Evolutionary conservation across 805 yeast genomes (phyloP).

Genomic region (Huiozyma naganishii): DNA sequence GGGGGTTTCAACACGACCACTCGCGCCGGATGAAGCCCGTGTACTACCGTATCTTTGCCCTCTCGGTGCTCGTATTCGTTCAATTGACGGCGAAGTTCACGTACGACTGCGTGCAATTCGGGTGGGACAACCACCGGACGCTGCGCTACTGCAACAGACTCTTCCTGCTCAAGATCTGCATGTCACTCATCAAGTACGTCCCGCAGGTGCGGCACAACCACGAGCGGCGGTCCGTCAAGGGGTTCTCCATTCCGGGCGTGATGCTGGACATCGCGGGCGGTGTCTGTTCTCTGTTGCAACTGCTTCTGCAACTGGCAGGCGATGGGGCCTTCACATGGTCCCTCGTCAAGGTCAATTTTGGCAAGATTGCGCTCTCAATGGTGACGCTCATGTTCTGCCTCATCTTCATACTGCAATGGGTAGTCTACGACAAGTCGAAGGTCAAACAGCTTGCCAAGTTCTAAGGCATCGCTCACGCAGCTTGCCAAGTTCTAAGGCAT

Average conservation of each 20-base stretch:
- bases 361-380: constrained; percentile 31
- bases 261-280: constrained; percentile 31
- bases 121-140: constrained; percentile 18
- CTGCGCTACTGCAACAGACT: constrained; percentile 19
- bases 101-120: not conserved
- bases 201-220: constrained; percentile 85
- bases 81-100: constrained; percentile 1
- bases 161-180: constrained; percentile 31
- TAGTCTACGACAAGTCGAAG: constrained; percentile 6
- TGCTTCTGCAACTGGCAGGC: constrained; percentile 13
- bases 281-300: constrained; percentile 21
- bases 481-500: no score
- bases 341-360: constrained; percentile 27
- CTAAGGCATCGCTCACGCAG: no score
- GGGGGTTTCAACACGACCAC: constrained; percentile 25
- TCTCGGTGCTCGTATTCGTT: constrained; percentile 10
- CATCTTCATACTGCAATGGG: constrained; percentile 32
- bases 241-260: constrained; percentile 61
- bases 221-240: constrained; percentile 67
- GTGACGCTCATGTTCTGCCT: constrained; percentile 31
- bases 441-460: no score
- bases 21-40: constrained; percentile 15
- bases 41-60: constrained; percentile 12
- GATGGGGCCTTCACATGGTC: constrained; percentile 15
- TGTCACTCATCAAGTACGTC: constrained; percentile 43